These are phyloP conservation scores for Colletotrichum gloeosporioides DNA, from an alignment of 2,329 filamentous ascomycete genomes.

Conservation along the genomic window DNA sequence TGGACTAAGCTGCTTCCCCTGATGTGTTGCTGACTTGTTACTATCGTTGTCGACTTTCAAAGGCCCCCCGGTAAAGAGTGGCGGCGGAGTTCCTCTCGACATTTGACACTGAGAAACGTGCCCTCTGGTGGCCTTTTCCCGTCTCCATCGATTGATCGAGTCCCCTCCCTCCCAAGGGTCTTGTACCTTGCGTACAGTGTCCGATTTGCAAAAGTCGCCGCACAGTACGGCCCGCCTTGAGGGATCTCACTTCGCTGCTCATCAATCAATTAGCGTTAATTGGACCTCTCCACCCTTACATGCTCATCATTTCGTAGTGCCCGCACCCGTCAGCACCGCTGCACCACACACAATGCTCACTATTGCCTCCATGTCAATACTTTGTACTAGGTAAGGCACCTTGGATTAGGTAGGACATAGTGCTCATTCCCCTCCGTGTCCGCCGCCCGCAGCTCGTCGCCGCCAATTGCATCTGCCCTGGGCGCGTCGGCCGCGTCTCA, in stretches of 20 bases:
- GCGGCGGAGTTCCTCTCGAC: background rate
- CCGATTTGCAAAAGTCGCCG: background rate
- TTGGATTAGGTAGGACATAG: background rate
- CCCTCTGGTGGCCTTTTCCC: background rate
- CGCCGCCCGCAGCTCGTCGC: background rate
- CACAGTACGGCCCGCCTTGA: background rate
- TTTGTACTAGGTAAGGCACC: background rate
- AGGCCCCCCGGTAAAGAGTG: background rate
- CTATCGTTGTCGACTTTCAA: background rate
- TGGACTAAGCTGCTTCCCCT: background rate
- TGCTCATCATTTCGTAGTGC: background rate
- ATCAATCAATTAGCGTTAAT: slow-evolving; percentile 6
- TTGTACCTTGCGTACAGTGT: background rate
- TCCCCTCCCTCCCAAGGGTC: background rate
- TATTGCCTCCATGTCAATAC: background rate
- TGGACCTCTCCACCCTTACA: background rate
- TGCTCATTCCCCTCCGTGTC: background rate
- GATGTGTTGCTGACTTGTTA: background rate
- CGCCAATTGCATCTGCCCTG: background rate
- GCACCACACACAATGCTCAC: background rate
- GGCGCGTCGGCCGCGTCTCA: background rate
- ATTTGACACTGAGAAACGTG: background rate
- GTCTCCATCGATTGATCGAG: background rate
- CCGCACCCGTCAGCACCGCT: background rate
- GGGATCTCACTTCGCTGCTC: background rate